Percentiles rank a stretch among this genome's conserved stretches.
Conservation (phyloP, 106 monocot species). For the Dioscorea dumetorum region DNA sequence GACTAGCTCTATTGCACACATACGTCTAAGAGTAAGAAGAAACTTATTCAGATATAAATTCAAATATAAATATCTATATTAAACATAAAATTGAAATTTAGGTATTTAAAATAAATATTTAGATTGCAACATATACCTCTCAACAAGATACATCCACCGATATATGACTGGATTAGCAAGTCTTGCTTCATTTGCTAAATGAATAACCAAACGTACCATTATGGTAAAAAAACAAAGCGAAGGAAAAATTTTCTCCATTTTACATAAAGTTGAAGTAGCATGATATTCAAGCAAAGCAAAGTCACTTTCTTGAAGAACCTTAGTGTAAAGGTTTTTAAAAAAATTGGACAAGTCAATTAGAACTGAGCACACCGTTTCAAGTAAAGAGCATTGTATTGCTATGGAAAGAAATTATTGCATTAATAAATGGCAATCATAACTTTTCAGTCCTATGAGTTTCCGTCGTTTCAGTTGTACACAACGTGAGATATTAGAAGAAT, state of each 20-base stretch:
- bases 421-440: conserved; percentile 14
- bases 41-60: no score
- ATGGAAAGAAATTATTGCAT: conserved; percentile 1
- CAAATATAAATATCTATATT: no score
- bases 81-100: no score
- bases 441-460: conserved; percentile 5
- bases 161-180: conserved; percentile 5
- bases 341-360: conserved; percentile 6
- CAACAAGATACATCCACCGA: conserved; percentile 5
- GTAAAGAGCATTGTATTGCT: not conserved
- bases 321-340: conserved; percentile 9
- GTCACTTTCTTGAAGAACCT: no score
- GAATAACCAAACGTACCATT: conserved; percentile 12
- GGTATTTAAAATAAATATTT: no score
- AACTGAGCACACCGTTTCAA: not conserved
- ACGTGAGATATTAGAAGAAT: conserved; percentile 4
- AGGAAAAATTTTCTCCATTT: not conserved
- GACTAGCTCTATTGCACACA: no score
- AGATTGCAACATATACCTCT: no score
- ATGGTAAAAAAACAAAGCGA: conserved; percentile 13
- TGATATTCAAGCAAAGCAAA: no score
- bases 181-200: conserved; percentile 4
- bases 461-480: not conserved
- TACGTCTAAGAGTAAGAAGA: no score
- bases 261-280: no score